A percentile compares a stretch with the other conserved stretches of the same genome.
Conservation (phyloP, 2,329 filamentous ascomycete genomes). For the Fusarium solani-melongenae region DNA sequence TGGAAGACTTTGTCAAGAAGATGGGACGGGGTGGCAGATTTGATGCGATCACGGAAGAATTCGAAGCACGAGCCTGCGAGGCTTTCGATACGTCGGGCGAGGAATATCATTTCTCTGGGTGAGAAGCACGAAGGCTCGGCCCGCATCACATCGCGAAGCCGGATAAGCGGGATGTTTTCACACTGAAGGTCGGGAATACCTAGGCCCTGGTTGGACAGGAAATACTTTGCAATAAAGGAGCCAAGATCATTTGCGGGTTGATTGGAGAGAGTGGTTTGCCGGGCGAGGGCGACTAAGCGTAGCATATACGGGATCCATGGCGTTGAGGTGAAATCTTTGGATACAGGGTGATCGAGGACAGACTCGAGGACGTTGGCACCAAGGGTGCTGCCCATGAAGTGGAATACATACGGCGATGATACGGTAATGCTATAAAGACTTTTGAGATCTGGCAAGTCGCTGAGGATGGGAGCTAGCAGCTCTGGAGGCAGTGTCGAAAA, state of each 20-base stretch:
- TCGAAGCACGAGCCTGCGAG: slow-evolving; percentile 16
- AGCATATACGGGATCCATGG: slow-evolving; percentile 26
- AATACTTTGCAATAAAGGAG: slow-evolving; percentile 5
- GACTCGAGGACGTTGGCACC: slow-evolving; percentile 13
- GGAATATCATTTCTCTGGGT: slow-evolving; percentile 11
- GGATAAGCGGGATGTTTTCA: neutral
- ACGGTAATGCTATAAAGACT: slow-evolving; percentile 1
- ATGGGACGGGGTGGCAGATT: slow-evolving; percentile 4
- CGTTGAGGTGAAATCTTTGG: neutral
- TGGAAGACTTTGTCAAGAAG: slow-evolving; percentile 13
- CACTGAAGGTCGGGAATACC: slow-evolving; percentile 4
- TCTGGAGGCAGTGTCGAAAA: slow-evolving; percentile 17
- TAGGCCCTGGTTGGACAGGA: slow-evolving; percentile 2
- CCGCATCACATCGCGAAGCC: neutral
- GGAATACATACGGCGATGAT: slow-evolving; percentile 14
- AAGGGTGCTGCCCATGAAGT: slow-evolving; percentile 11
- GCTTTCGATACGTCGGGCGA: slow-evolving; percentile 7
- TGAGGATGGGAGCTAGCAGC: slow-evolving; percentile 16
- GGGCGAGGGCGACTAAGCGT: slow-evolving; percentile 19
- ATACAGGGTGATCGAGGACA: slow-evolving; percentile 12
- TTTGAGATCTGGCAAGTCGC: slow-evolving; percentile 6
- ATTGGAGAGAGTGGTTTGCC: neutral
- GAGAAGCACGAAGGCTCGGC: neutral
- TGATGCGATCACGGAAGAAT: slow-evolving; percentile 17
- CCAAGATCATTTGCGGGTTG: slow-evolving; percentile 3